Conservation (phyloP, 2,329 filamentous ascomycete genomes). For the Colletotrichum trifolii region DNA sequence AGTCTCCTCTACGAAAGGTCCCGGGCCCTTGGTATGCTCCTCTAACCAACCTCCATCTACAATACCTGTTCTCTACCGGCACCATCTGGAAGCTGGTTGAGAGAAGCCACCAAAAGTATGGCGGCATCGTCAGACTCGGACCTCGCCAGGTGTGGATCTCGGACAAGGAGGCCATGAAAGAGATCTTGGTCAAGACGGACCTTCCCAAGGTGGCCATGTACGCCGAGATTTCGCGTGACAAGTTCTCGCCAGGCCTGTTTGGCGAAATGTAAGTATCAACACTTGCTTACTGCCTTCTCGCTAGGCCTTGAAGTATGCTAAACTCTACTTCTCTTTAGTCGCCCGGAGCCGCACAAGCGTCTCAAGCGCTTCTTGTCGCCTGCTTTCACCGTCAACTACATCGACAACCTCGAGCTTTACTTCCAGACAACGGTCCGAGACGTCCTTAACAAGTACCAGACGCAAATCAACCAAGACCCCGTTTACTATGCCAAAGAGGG, state of each 20-base stretch:
- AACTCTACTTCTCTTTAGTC: constrained; percentile 19
- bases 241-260: constrained; percentile 38
- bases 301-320: neutral
- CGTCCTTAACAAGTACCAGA: constrained; percentile 28
- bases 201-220: constrained; percentile 42
- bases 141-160: constrained; percentile 41
- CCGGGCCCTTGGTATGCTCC: constrained; percentile 39
- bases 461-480: constrained; percentile 18
- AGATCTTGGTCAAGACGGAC: constrained; percentile 38
- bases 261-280: constrained; percentile 38
- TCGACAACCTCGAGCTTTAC: constrained; percentile 40
- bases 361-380: constrained; percentile 42
- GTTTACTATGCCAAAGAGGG: constrained; percentile 32
- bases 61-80: constrained; percentile 39
- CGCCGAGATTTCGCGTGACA: constrained; percentile 38
- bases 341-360: constrained; percentile 40
- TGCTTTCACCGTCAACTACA: constrained; percentile 42
- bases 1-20: constrained; percentile 31
- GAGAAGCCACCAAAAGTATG: constrained; percentile 37
- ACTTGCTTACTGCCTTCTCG: too few species aligned
- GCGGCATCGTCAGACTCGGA: constrained; percentile 38
- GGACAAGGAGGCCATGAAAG: constrained; percentile 39
- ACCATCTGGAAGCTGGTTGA: constrained; percentile 40
- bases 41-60: constrained; percentile 37
- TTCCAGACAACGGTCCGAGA: constrained; percentile 39